Percentiles rank a stretch among this genome's conserved stretches.
Evolutionary conservation across 2,329 filamentous ascomycete genomes (phyloP).

Genomic region (Apiospora saccharicola): DNA sequence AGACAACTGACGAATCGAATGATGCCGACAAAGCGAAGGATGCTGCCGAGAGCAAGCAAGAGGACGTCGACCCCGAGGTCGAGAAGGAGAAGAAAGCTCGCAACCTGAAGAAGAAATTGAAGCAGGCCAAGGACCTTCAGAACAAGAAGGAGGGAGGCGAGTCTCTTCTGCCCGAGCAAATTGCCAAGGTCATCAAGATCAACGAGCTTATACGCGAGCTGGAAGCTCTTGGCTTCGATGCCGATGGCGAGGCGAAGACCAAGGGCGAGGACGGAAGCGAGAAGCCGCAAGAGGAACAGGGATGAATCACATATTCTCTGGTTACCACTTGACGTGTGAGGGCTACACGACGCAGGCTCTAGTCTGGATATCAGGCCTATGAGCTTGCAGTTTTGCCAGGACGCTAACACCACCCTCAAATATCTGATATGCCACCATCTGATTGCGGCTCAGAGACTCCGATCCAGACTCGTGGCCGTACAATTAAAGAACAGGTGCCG

Average conservation of each 20-base stretch:
- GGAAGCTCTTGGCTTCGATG: constrained; percentile 83
- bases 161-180: constrained; percentile 86
- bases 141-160: constrained; percentile 91
- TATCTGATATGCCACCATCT: background rate
- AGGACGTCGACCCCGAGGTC: constrained; percentile 69
- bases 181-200: constrained; percentile 97
- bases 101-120: constrained; percentile 91
- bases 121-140: constrained; percentile 89
- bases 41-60: constrained; percentile 41
- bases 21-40: constrained; percentile 52
- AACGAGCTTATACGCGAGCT: constrained; percentile 91
- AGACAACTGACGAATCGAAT: constrained; percentile 65
- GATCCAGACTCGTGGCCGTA: background rate
- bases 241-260: constrained; percentile 69
- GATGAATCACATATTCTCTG: constrained; percentile 11
- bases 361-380: background rate
- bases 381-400: background rate
- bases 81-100: constrained; percentile 93
- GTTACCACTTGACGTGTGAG: background rate
- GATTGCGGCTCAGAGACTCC: background rate
- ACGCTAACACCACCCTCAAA: background rate
- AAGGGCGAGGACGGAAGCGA: constrained; percentile 1
- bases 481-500: background rate
- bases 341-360: background rate
- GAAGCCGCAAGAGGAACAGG: constrained; percentile 22